Percentiles rank a stretch among this genome's conserved stretches.
Evolutionary conservation across 805 yeast species (phyloP).

Genomic region (Saccharomycopsis sp.): DNA sequence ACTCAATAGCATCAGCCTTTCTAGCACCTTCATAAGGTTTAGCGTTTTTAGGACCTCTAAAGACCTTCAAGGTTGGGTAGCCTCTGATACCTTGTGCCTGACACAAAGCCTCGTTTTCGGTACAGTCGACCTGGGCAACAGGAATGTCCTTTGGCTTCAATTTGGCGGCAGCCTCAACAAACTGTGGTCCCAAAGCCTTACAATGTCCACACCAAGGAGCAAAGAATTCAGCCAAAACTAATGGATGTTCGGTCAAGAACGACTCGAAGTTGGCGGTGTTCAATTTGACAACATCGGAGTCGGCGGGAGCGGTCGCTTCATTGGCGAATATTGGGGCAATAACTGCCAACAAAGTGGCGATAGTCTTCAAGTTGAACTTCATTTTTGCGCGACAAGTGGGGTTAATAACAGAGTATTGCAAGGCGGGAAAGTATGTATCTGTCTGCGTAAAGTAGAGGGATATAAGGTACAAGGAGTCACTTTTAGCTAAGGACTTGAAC

Average conservation of each 20-base stretch:
- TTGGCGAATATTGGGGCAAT: slow-evolving; percentile 31
- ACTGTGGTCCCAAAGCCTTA: slow-evolving; percentile 80
- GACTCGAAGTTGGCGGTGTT: slow-evolving; percentile 56
- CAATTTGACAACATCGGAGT: slow-evolving; percentile 82
- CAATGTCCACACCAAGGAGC: slow-evolving; percentile 99
- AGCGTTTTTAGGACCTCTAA: slow-evolving; percentile 44
- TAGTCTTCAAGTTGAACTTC: slow-evolving; percentile 34
- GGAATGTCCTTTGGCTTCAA: slow-evolving; percentile 56
- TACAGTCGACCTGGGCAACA: slow-evolving; percentile 82
- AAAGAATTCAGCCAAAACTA: slow-evolving; percentile 80
- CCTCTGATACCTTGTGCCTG: slow-evolving; percentile 63
- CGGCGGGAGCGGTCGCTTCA: slow-evolving; percentile 69
- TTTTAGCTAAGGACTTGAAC: too few relatives aligned
- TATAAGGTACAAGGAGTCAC: too few relatives aligned
- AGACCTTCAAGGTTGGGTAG: slow-evolving; percentile 77
- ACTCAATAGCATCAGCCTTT: slow-evolving; percentile 67
- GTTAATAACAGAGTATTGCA: not conserved
- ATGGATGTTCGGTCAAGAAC: slow-evolving; percentile 63
- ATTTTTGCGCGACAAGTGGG: slow-evolving; percentile 22
- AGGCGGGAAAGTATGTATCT: too few relatives aligned
- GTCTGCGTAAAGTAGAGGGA: too few relatives aligned
- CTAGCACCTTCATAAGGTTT: slow-evolving; percentile 76
- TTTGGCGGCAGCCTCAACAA: slow-evolving; percentile 59
- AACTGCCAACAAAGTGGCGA: slow-evolving; percentile 37
- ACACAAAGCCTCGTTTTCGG: slow-evolving; percentile 69